Evolutionary conservation across 1,284 basidiomycete genomes (phyloP).

Genomic region (Heterobasidion irregulare): DNA sequence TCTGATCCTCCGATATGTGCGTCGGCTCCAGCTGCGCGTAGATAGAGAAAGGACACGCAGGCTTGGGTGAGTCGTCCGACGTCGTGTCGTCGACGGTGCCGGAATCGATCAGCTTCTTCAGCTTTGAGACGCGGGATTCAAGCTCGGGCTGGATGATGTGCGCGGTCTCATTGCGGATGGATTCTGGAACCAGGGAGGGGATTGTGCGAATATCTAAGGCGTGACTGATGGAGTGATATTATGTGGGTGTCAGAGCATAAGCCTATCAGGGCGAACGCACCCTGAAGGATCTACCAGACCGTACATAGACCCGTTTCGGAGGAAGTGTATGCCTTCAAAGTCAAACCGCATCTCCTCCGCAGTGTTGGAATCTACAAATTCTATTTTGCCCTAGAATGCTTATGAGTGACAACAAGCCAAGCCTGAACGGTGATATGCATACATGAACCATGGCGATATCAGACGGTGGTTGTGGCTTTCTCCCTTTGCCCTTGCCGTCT

Average conservation of each 20-base stretch:
- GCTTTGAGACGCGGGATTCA: slow-evolving; percentile 43
- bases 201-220: slow-evolving; percentile 61
- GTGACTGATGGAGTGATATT: slow-evolving; percentile 26
- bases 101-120: slow-evolving; percentile 54
- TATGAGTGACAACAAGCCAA: not conserved
- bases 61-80: slow-evolving; percentile 37
- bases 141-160: slow-evolving; percentile 62
- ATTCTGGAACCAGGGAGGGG: slow-evolving; percentile 53
- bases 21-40: slow-evolving; percentile 53
- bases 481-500: slow-evolving; percentile 21
- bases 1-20: slow-evolving; percentile 37
- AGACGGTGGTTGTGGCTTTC: slow-evolving; percentile 17
- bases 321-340: slow-evolving; percentile 74
- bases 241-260: slow-evolving; percentile 3
- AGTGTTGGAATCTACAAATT: slow-evolving; percentile 43
- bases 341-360: slow-evolving; percentile 56
- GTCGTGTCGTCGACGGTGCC: slow-evolving; percentile 41
- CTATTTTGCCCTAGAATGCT: slow-evolving; percentile 57
- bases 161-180: slow-evolving; percentile 51
- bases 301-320: slow-evolving; percentile 71
- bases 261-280: slow-evolving; percentile 28
- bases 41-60: slow-evolving; percentile 56
- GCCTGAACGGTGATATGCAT: slow-evolving; percentile 18
- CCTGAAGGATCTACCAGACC: slow-evolving; percentile 63
- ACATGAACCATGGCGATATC: slow-evolving; percentile 54